phyloP scores from a whole-genome alignment of 306 rosid species.

The Geum urbanum region DNA sequence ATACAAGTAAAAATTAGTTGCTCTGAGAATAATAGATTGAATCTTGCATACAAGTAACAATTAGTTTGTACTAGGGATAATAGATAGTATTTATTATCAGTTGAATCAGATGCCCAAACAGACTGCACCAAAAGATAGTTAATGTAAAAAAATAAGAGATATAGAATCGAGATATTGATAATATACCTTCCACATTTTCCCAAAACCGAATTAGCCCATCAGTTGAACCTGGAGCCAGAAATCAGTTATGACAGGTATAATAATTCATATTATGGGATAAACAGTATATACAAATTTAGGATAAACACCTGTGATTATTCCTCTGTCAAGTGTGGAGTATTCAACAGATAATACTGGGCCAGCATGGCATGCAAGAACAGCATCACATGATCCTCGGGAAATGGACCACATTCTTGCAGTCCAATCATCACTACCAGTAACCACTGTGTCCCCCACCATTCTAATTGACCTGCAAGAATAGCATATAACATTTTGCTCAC shows the following conservation, averaged over 20 bases:
- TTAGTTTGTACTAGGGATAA: too few relatives aligned
- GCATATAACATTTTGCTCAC: slow-evolving; percentile 15
- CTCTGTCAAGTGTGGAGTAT: slow-evolving; percentile 84
- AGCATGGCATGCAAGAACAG: slow-evolving; percentile 97
- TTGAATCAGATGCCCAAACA: not conserved
- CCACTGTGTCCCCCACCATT: slow-evolving; percentile 88
- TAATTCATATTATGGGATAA: not conserved
- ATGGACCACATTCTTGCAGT: slow-evolving; percentile 94
- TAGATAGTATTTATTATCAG: not conserved
- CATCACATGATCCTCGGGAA: slow-evolving; percentile 94
- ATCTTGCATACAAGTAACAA: not conserved
- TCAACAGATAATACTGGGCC: slow-evolving; percentile 90
- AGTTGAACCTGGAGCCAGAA: slow-evolving; percentile 67
- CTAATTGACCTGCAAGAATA: slow-evolving; percentile 75
- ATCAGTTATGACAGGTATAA: slow-evolving; percentile 18
- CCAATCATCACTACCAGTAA: slow-evolving; percentile 99
- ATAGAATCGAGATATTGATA: slow-evolving; percentile 20
- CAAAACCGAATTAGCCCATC: slow-evolving; percentile 96
- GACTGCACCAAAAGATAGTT: slow-evolving; percentile 7
- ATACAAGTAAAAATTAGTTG: slow-evolving; percentile 5
- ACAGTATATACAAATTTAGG: not conserved
- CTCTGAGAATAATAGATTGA: not conserved
- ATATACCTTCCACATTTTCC: slow-evolving; percentile 92
- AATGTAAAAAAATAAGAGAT: slow-evolving; percentile 21
- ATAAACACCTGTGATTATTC: slow-evolving; percentile 71